Evolutionary conservation across 495 filamentous ascomycete genomes (phyloP), one percentile per base, ranked within the genome.

Genomic region (Pseudomonodictys pantanalensis): DNA sequence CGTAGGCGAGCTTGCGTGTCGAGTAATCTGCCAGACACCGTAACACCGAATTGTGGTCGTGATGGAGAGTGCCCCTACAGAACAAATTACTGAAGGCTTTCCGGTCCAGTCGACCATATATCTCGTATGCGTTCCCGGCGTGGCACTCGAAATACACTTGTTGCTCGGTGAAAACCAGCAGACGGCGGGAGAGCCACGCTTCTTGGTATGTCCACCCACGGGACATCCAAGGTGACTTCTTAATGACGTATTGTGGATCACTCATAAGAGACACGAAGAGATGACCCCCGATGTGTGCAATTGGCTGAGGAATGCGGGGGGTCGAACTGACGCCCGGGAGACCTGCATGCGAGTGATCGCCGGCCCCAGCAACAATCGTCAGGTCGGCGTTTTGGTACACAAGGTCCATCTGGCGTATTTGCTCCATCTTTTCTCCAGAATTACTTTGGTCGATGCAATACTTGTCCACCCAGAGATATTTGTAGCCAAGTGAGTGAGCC

Each of bases 131-230:
- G n/a, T n/a, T n/a, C 25, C 23, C 28, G n/a, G 57, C 55, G 9
- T 46, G 38, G 42, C 69, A 71, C 48, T 71, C 64, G 67, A 66
- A 71, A 41, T 66, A 45, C 8, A 69, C 18, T 12, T 48, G 49
- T 1, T 64, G 51, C 15, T 58, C 18, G 3, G 58, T 48, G 51
- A 71, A 72, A 22, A 69, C 41, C 10, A 73, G 11, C 18, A 50
- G 58, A 6, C 70, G 53, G 17, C 56, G 58, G 6, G 69, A 56
- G 10, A 68, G 53, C 0, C 52, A 23, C 23, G 58, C 56, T 58
- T 73, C 71, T 64, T 73, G 71, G 32, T 62, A 71, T 15, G 69
- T 71, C 71, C 71, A 73, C 5, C 59, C 71, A 9, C 71, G 65
- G 29, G 44, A 25, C 48, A 33, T 58, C 35, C 53, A 38, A 1